Conservation (phyloP, 148 eudicot genomes). For the Arbutus unedo region DNA sequence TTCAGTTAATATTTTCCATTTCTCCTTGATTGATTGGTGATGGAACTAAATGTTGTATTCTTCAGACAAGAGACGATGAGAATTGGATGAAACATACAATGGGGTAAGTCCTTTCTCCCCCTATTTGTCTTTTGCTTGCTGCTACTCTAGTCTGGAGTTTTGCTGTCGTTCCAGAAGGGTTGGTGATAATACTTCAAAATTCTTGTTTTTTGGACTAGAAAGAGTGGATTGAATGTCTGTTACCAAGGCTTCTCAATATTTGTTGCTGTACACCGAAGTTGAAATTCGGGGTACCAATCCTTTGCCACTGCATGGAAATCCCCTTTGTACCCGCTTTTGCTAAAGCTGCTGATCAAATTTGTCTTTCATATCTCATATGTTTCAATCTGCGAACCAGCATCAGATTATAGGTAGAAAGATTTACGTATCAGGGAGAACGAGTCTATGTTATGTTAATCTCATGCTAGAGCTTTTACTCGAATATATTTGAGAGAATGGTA, state of each 20-base stretch:
- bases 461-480: too few relatives aligned
- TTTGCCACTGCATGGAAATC: background rate
- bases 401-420: background rate
- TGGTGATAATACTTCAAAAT: background rate
- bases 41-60: constrained; percentile 15
- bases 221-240: background rate
- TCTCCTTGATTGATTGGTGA: constrained; percentile 1
- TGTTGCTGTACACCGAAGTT: background rate
- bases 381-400: background rate
- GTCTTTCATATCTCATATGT: background rate
- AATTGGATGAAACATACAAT: constrained; percentile 93
- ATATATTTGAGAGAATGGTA: too few relatives aligned
- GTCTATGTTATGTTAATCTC: too few relatives aligned
- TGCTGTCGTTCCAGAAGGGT: background rate
- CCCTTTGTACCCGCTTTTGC: background rate
- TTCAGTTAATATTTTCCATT: background rate
- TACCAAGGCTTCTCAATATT: background rate
- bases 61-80: constrained; percentile 89
- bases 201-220: background rate
- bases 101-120: constrained; percentile 47
- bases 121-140: background rate
- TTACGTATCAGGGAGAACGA: background rate
- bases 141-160: background rate
- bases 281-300: background rate
- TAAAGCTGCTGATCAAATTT: background rate